Evolutionary conservation across 192 early-diverging fungal species (phyloP), one percentile per base, ranked within the genome.

Genomic region (Backusella liffmaniae): DNA sequence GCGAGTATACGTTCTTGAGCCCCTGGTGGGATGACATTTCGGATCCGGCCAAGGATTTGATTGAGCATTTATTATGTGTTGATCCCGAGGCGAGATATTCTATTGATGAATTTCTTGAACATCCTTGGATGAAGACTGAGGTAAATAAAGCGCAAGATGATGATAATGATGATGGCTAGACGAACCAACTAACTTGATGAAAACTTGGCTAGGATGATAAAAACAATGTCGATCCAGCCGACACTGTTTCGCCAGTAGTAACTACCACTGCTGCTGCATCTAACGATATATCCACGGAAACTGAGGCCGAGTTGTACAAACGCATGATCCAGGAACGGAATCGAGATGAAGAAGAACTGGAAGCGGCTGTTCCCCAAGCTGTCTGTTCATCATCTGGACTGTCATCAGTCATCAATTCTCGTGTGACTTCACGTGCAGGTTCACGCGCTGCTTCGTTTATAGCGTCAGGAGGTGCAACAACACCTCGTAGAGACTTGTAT

Each of bases 21-120:
- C 94, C 94, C 46, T 95, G 96, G 94, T 99, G 97, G 97, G 93
- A 95, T 80, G 84, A 88, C 36, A 94, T 99, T 46, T 91, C 91
- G 30, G 77, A 77, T 66, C 84, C 85, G 74, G 91, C 91, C 74
- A 93, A 93, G 83, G 90, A 96, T 79, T 81, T 96, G 51, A 85
- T 96, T 42, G 79, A 85, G 9, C 85, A 90, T 69, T 83, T 92
- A 51, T 84, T 96, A 2, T 87, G 85, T 67, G 89, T 96, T 34
- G 87, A 92, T 70, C 92, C 94, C 4, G 82, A 83, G 23, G 84
- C 86, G 67, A 87, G 94, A 32, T 92, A 89, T 84, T 94, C 92
- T 0, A 94, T 96, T 74, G 88, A 91, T 30, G 88, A 94, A 79
- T 94, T 95, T 81, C 86, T 95, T 78, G 86, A 86, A 36, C 94